These are phyloP conservation scores for Pachysandra terminalis DNA, from an alignment of 164 flowering plant species.

Conservation along the genomic window DNA sequence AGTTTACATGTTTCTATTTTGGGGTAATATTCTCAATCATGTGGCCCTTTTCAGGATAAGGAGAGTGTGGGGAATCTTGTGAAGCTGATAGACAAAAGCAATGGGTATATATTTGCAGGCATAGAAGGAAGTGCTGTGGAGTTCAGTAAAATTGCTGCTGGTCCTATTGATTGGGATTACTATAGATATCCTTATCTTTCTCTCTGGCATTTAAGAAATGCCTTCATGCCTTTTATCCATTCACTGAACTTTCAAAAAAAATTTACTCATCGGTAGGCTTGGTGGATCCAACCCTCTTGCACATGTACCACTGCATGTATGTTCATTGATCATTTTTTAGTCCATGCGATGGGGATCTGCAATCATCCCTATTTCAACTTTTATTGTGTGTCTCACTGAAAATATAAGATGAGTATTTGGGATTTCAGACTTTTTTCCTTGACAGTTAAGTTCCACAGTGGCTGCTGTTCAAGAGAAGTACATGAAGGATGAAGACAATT, in stretches of 20 bases:
- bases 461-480: conserved; percentile 98
- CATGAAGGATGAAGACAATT: conserved; percentile 73
- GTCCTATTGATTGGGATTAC: conserved; percentile 86
- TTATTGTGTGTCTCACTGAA: neutral
- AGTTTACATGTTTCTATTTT: no score
- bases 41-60: conserved; percentile 56
- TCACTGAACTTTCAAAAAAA: no score
- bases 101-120: conserved; percentile 81
- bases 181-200: conserved; percentile 78
- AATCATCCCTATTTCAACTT: neutral
- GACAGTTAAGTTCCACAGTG: conserved; percentile 50
- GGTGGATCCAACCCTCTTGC: neutral
- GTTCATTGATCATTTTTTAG: no score
- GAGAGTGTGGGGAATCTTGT: conserved; percentile 90
- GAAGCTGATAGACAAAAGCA: conserved; percentile 82
- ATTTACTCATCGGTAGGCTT: neutral
- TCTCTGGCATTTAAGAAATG: neutral
- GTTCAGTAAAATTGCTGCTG: conserved; percentile 89
- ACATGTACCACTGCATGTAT: neutral
- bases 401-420: no score
- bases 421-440: conserved; percentile 37
- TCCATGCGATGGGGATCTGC: neutral
- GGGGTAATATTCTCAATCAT: neutral
- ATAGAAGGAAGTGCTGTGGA: conserved; percentile 84
- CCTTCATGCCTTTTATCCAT: no score